Evolutionary conservation across 805 yeast species (phyloP).

Genomic region (Millerago galiae): DNA sequence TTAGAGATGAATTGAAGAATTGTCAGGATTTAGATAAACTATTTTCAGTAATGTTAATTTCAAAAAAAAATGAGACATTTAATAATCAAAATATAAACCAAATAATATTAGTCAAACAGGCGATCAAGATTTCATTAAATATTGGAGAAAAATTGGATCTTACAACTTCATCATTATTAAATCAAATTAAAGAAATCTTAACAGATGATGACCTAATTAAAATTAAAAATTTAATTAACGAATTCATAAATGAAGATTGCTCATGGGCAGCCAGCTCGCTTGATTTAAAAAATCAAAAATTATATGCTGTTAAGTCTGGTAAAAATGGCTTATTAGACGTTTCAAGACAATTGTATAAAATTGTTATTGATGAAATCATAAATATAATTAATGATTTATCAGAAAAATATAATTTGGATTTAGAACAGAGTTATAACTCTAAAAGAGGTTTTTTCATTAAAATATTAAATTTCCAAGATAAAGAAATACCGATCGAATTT

Average conservation of each 20-base stretch:
- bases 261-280: slow-evolving; percentile 33
- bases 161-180: slow-evolving; percentile 13
- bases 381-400: slow-evolving; percentile 22
- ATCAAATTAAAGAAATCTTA: slow-evolving; percentile 27
- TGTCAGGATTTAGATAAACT: slow-evolving; percentile 36
- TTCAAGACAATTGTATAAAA: slow-evolving; percentile 35
- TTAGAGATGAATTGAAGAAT: slow-evolving; percentile 20
- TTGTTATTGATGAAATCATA: slow-evolving; percentile 31
- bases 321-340: slow-evolving; percentile 40
- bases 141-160: slow-evolving; percentile 13
- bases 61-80: slow-evolving; percentile 21
- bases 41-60: slow-evolving; percentile 30
- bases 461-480: slow-evolving; percentile 18
- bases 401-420: slow-evolving; percentile 16
- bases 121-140: slow-evolving; percentile 21
- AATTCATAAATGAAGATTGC: slow-evolving; percentile 36
- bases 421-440: slow-evolving; percentile 30
- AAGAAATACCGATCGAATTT: slow-evolving; percentile 28
- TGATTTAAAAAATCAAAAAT: slow-evolving; percentile 37
- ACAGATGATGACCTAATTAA: slow-evolving; percentile 18
- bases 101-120: slow-evolving; percentile 33
- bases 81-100: slow-evolving; percentile 27
- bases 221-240: slow-evolving; percentile 24
- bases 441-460: slow-evolving; percentile 34
- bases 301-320: slow-evolving; percentile 39